phyloP scores from a whole-genome alignment of 83 land plant genomes.

The Picea mariana region DNA sequence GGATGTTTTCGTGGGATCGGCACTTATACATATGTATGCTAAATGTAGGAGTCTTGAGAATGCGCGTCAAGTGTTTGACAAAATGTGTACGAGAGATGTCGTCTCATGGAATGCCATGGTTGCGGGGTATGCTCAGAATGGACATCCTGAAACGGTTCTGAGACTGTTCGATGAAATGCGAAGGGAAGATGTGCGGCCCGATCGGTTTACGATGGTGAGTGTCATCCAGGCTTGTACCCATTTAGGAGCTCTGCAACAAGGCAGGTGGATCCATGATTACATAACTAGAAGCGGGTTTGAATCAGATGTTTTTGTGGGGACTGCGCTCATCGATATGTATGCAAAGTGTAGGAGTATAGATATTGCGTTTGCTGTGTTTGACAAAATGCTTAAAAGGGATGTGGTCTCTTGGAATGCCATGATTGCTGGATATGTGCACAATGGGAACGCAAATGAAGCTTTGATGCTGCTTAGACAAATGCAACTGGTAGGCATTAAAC shows the following conservation, averaged over 20 bases:
- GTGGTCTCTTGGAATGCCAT: too few relatives aligned
- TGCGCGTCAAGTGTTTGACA: too few relatives aligned
- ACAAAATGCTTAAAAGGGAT: too few relatives aligned
- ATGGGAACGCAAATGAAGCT: too few relatives aligned
- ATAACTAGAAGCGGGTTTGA: not conserved
- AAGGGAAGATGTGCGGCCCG: not conserved
- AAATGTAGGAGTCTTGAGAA: not conserved
- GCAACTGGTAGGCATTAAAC: too few relatives aligned
- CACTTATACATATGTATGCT: not conserved
- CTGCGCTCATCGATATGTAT: not conserved
- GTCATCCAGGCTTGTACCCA: not conserved
- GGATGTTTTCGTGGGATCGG: not conserved
- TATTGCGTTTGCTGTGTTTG: too few relatives aligned
- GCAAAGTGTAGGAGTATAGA: not conserved
- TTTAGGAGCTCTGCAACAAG: not conserved
- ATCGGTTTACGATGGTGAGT: not conserved
- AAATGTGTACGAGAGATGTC: too few relatives aligned
- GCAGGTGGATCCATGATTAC: not conserved
- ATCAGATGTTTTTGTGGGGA: not conserved
- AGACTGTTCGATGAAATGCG: not conserved
- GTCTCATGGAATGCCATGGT: too few relatives aligned
- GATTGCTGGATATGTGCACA: too few relatives aligned
- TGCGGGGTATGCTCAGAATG: too few relatives aligned
- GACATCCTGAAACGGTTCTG: not conserved
- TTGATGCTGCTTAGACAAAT: too few relatives aligned